Evolutionary conservation across 805 yeast genomes (phyloP), one percentile per base, ranked within the genome.

Genomic region (Jamesozyma jinghongensis): DNA sequence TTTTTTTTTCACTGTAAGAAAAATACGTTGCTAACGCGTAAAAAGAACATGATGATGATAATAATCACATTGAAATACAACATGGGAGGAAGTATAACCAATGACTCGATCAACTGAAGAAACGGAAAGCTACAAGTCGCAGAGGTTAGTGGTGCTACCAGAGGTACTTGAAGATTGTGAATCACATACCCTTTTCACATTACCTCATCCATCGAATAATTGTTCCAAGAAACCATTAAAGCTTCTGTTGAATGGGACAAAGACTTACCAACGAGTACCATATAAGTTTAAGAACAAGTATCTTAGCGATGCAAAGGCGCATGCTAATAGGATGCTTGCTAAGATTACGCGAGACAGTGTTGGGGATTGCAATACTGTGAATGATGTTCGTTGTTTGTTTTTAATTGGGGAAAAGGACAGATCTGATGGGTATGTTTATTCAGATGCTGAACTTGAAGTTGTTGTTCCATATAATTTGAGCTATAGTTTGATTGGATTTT

Each of bases 141-240:
- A 18, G 14, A 31, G 13, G 7, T 16, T 31, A 16, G 19, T 18
- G 5, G 34, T 31, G 19, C 4, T 31, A 18, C 34, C 20, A 11
- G 13, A 31, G 14, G 11, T 5, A 12, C 16, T 31, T 14, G 14
- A 14, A 32, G 13, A 5, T 20, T 10, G 14, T 5, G 19, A 14
- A 5, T 8, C 8, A 5, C 11, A 20, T n/a, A 14, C 5, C 3
- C 19, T 19, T 8, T 54, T 59, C 36, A 41, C 49, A 33, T 40
- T 60, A n/a, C 62, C 60, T 4, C 51, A 54, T 40, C 58, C 62
- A 33, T 47, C 62, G 8, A 57, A 56, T 28, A 57, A 38, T 22
- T 25, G 28, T 13, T 37, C 44, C 10, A 59, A 59, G 37, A 20
- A 35, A 27, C 42, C 47, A 10, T 27, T 56, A 2, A 31, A 40